Evolutionary conservation across 2,329 filamentous ascomycete species (phyloP).

Genomic region (Fusarium concolor): DNA sequence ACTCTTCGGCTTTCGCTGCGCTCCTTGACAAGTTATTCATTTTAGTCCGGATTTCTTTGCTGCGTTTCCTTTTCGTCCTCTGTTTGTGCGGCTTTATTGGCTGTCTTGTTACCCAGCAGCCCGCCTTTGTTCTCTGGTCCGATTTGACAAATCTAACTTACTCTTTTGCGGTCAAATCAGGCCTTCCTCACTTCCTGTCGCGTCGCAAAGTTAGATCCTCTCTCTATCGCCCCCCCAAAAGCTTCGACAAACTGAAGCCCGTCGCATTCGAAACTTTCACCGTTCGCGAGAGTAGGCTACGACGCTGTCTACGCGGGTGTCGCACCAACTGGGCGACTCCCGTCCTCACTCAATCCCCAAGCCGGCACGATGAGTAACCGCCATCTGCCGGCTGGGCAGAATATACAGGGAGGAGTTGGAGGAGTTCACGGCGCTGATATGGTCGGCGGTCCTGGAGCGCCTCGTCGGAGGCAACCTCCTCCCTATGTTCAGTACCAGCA

Average conservation of each 20-base stretch:
- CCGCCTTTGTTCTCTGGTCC: constrained; percentile 32
- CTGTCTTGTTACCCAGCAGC: constrained; percentile 6
- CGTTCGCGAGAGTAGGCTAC: constrained; percentile 31
- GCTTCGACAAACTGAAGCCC: constrained; percentile 41
- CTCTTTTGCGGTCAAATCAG: constrained; percentile 35
- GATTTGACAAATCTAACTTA: constrained; percentile 14
- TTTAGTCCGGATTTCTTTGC: constrained; percentile 16
- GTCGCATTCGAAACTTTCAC: constrained; percentile 16
- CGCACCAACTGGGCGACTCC: constrained; percentile 52
- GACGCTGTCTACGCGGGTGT: constrained; percentile 46
- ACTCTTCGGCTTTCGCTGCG: constrained; percentile 30
- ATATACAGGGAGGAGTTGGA: constrained; percentile 61
- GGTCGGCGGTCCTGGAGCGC: constrained; percentile 52
- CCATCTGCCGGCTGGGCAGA: constrained; percentile 82
- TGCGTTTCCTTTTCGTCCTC: constrained; percentile 6
- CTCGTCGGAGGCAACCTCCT: constrained; percentile 54
- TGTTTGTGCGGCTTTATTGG: constrained; percentile 30
- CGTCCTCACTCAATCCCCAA: constrained; percentile 58
- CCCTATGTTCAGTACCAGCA: constrained; percentile 49
- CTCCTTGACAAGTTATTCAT: constrained; percentile 22
- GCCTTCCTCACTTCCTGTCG: constrained; percentile 32
- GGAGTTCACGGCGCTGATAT: constrained; percentile 52
- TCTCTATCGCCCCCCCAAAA: constrained; percentile 22
- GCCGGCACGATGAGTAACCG: constrained; percentile 81
- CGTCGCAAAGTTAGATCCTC: constrained; percentile 32